Base-by-base conservation (phyloP, 75 land plant species). In the Pseudotsuga menziesii region DNA sequence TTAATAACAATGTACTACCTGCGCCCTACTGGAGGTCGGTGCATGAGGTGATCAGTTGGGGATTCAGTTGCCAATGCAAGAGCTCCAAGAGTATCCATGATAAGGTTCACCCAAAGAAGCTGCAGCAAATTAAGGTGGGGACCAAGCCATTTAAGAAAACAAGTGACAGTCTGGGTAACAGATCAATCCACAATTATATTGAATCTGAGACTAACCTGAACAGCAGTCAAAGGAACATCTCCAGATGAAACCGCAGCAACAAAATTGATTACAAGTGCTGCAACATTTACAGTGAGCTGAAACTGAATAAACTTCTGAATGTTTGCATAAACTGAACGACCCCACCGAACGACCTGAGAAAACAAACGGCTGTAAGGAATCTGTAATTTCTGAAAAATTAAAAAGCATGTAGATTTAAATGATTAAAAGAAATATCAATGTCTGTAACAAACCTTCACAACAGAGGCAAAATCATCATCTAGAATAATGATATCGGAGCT, bases 61-160 rank as follows among this genome's bases (percentile, higher is more conserved):
- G 98, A 92, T 81, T 97, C 99, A 52, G 98, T 97, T 55, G 99
- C 99, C 82, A 97, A 85, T 60, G 99, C 99, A 77, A 94, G 92
- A n/a, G 99, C 99, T 78, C 99, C 99, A 78, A 97, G 89, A 13
- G 99, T 97, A 77, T 97, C 99, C 99, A 97, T 97, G 6, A 97
- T 97, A 41, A 97, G 87, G 82, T 97, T 97, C 58, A 97, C 96
- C 99, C 99, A 97, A 11, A 97, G 86, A 79, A 97, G 90, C 99
- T 97, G 91, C 54, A 69, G n/a, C 26, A 70, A 27, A 36, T 39
- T 89, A 52, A 94, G 23, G 19, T 64, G 8, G 14, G 2, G 22
- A 11, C 56, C 32, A 56, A 52, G 3, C 23, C 16, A 19, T 54
- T 58, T 19, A 17, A 52, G 35, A 29, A 52, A 22, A 52, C 9